These are phyloP conservation scores for Fraxinus cuspidata DNA, from an alignment of 257 asterid species.

Conservation along the genomic window DNA sequence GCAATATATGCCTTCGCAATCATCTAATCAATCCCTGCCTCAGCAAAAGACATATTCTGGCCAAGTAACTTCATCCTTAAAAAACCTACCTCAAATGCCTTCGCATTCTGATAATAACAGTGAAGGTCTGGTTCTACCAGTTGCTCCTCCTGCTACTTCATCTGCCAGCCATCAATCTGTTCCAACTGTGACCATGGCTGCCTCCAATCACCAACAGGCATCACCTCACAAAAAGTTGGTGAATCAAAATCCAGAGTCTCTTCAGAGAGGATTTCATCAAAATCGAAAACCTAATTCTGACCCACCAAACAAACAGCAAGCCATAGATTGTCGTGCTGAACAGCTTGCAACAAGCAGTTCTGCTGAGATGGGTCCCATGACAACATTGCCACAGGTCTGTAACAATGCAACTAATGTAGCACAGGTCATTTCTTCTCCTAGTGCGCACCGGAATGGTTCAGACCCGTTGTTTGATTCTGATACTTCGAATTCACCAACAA, in stretches of 20 bases:
- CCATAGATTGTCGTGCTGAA: conserved; percentile 47
- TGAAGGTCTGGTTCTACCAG: conserved; percentile 48
- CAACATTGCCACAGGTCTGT: conserved; percentile 43
- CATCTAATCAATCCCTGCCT: conserved; percentile 56
- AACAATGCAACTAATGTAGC: conserved; percentile 39
- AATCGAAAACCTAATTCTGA: conserved; percentile 51
- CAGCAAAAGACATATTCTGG: conserved; percentile 58
- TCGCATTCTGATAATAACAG: conserved; percentile 51
- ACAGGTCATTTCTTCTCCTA: conserved; percentile 43
- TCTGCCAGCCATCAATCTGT: conserved; percentile 51
- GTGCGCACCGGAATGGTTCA: conserved; percentile 50
- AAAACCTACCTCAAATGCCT: conserved; percentile 46
- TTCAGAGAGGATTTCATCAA: conserved; percentile 48
- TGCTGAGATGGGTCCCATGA: conserved; percentile 38
- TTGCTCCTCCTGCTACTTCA: conserved; percentile 41
- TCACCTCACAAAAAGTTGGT: conserved; percentile 51
- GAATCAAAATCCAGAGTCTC: conserved; percentile 52
- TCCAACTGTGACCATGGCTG: conserved; percentile 40
- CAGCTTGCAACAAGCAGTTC: conserved; percentile 49
- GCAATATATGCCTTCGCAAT: conserved; percentile 46
- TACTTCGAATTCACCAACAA: conserved; percentile 42
- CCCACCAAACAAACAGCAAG: conserved; percentile 44
- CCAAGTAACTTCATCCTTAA: conserved; percentile 48
- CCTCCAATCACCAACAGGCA: conserved; percentile 51
- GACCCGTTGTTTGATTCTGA: conserved; percentile 50